These are phyloP conservation scores for Geranium incanum DNA, from an alignment of 441 rosid species.

Conservation along the genomic window DNA sequence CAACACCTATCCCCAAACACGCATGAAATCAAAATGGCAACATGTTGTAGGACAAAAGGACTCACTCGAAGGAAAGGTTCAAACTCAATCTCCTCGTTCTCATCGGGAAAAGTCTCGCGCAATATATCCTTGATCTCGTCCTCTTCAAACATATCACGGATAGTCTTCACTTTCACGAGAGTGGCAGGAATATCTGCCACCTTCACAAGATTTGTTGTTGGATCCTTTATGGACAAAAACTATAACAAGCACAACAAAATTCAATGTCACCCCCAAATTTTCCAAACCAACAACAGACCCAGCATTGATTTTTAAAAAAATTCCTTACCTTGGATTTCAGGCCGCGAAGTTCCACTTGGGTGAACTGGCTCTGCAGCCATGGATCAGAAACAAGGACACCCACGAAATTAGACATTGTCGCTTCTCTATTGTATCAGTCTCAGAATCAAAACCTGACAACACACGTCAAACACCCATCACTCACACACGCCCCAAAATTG, in stretches of 20 bases:
- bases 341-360: slow-evolving; percentile 91
- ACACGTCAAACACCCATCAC: not conserved
- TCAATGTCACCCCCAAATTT: slow-evolving; percentile 5
- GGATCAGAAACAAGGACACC: slow-evolving; percentile 95
- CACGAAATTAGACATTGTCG: slow-evolving; percentile 71
- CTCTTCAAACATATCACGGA: slow-evolving; percentile 49
- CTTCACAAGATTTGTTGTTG: slow-evolving; percentile 39
- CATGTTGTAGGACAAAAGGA: slow-evolving; percentile 7
- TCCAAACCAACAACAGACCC: not conserved
- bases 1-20: not conserved
- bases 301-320: not conserved
- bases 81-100: slow-evolving; percentile 66
- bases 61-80: slow-evolving; percentile 84
- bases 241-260: slow-evolving; percentile 21
- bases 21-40: not conserved
- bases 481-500: not conserved
- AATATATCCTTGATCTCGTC: slow-evolving; percentile 59
- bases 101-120: slow-evolving; percentile 35
- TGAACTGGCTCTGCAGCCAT: slow-evolving; percentile 97
- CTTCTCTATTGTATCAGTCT: slow-evolving; percentile 9
- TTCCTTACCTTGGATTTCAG: slow-evolving; percentile 53
- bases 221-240: slow-evolving; percentile 59
- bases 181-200: slow-evolving; percentile 63
- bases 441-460: not conserved
- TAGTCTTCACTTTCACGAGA: slow-evolving; percentile 60